These are phyloP conservation scores for Penicillium crystallinum DNA, from an alignment of 495 filamentous ascomycete species.

Conservation along the genomic window DNA sequence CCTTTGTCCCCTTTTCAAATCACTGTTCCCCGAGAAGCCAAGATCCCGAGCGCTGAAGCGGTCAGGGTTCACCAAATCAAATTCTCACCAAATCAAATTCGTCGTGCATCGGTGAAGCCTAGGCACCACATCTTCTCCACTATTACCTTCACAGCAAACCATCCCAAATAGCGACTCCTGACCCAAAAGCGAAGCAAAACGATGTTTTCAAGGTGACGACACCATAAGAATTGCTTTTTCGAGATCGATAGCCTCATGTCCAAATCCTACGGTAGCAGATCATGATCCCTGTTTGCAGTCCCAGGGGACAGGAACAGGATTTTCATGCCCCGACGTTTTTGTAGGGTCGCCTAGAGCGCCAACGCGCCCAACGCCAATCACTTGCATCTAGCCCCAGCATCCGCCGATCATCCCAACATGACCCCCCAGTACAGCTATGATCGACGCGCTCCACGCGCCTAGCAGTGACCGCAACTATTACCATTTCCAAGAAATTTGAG, in stretches of 20 bases:
- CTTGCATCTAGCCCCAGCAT: background rate
- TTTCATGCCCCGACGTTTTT: too few relatives aligned
- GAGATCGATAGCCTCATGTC: background rate
- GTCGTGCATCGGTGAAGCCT: background rate
- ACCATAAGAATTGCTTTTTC: background rate
- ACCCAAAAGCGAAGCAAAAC: background rate
- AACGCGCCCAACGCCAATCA: background rate
- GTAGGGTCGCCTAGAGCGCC: background rate
- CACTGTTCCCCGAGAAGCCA: background rate
- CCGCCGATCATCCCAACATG: too few relatives aligned
- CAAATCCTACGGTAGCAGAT: slow-evolving; percentile 1
- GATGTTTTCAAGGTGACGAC: background rate
- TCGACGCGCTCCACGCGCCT: background rate
- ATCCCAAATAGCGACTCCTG: background rate
- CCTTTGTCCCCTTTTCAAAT: background rate
- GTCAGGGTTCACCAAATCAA: background rate
- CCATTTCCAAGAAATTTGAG: too few relatives aligned
- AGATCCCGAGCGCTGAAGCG: background rate
- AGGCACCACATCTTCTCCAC: background rate
- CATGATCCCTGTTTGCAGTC: background rate
- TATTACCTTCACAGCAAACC: background rate
- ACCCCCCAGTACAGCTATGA: background rate
- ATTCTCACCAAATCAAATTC: background rate
- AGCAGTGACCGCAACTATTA: background rate
- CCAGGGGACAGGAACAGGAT: background rate